Conservation (phyloP, 2,329 filamentous ascomycete species). For the Neonectria magnoliae region DNA sequence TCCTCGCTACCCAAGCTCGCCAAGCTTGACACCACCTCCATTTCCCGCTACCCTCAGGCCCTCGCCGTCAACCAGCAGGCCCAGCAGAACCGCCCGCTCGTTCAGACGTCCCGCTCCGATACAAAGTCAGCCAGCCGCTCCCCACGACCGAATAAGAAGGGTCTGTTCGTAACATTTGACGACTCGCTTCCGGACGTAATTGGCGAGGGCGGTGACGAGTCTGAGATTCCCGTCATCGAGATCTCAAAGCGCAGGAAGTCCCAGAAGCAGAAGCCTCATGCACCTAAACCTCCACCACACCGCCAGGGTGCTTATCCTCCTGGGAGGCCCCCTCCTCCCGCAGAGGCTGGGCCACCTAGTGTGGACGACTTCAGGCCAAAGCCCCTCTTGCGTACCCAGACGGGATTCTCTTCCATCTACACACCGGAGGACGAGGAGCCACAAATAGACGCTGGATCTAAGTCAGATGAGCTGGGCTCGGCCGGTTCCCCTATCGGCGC, state of each 20-base stretch:
- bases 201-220: constrained; percentile 91
- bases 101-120: constrained; percentile 49
- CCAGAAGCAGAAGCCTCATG: constrained; percentile 48
- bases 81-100: constrained; percentile 57
- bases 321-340: constrained; percentile 23
- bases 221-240: constrained; percentile 75
- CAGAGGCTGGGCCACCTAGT: not conserved
- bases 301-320: constrained; percentile 29
- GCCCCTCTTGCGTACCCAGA: constrained; percentile 51
- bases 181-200: constrained; percentile 82
- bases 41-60: constrained; percentile 66
- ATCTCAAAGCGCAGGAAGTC: constrained; percentile 68
- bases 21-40: constrained; percentile 65
- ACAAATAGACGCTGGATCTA: constrained; percentile 24
- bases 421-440: constrained; percentile 33
- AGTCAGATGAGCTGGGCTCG: constrained; percentile 33
- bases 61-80: constrained; percentile 55
- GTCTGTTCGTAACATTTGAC: constrained; percentile 78
- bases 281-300: constrained; percentile 45
- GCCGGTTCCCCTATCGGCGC: constrained; percentile 32
- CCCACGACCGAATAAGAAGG: constrained; percentile 67
- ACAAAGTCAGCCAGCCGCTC: constrained; percentile 56
- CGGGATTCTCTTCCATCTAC: constrained; percentile 43
- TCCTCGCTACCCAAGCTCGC: constrained; percentile 61
- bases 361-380: constrained; percentile 62